Evolutionary conservation across 768 basidiomycete species (phyloP), one percentile per base, ranked within the genome.

Genomic region (Naganishia antarctica): DNA sequence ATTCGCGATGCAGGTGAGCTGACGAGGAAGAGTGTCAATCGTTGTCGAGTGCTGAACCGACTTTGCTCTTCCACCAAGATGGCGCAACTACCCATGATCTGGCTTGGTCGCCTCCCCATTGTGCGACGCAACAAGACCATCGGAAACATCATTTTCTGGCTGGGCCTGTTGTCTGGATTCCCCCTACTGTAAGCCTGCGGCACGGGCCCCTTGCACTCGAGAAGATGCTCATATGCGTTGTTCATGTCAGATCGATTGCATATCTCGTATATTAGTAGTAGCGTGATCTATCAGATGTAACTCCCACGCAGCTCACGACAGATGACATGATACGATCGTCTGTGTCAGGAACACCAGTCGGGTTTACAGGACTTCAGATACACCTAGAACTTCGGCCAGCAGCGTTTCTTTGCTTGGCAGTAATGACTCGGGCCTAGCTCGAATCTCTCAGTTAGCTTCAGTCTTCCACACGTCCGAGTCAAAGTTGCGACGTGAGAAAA

Each of bases 21-120:
- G 48, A 4, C 58, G 43, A 58, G 63, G 26, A 29, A 34, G 11
- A 16, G 4, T 31, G 25, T 51, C 13, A 12, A 18, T 21, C 25
- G 28, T 23, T 5, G 34, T 15, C 45, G 13, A 37, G 57, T 57
- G 44, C 47, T 51, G 9, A 53, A 26, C 18, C 44, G 25, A 4
- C 18, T 32, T 9, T 25, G 12, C 46, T 32, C 29, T 32, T 31
- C 25, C 40, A 41, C 47, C 28, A 79, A 94, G 83, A 84, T 96
- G 75, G 83, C 86, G 25, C 94, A 98, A 80, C 85, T 99, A 26
- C 94, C 94, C 0, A 81, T 99, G 67, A 98, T 97, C 67, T 81
- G 87, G 5, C 66, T 92, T 34, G 87, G 90, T 23, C 83, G 89
- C 0, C 79, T 88, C 11, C 87, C 91, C 3, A 79, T 81, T 32